Base-by-base conservation (phyloP, 1,284 basidiomycete genomes). In the Anthracocystis setariae region DNA sequence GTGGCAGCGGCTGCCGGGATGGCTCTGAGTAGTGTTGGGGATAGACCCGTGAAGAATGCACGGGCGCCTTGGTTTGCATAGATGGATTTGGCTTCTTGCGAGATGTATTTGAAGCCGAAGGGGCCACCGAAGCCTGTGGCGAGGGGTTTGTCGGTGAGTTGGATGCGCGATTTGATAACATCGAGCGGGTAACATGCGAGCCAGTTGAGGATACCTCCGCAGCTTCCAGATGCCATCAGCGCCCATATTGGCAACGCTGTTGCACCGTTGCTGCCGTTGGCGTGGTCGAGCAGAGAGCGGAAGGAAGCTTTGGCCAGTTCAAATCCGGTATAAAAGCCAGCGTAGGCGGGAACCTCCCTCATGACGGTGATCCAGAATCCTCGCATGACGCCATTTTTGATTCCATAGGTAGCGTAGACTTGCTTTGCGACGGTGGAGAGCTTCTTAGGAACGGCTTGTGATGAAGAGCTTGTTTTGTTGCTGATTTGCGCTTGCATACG, bases 311-410 rank as follows among this genome's bases (percentile, higher is more conserved):
- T 97, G 8, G 91, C 89, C 57, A 89, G 91, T 83, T 97, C 95
- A 83, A 93, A 98, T 0, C 89, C 93, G 56, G 89, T 89, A 77
- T 92, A 92, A 66, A 81, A 83, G 21, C 91, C 93, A 39, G 94
- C 93, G 80, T 97, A 97, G 8, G 93, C 94, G 3, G 94, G 94
- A 43, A 96, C 93, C 83, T 98, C 95, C 75, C 94, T 87, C 0
- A 89, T 88, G 25, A 97, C 89, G 0, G 95, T 98, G n/a, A 94
- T 87, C 93, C 94, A 96, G 83, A 94, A 98, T 0, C 95, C 95
- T 32, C 95, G 86, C 94, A 98, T 96, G 51, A 98, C 88, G 8
- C 95, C 95, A 61, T 89, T 87, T 42, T 89, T 85, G 71, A 97
- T 89, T 0, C 95, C 94, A 86, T 90, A 92, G 57, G 91, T 84